Evolutionary conservation across 768 basidiomycete species (phyloP).

Genomic region (Coprinellus micaceus): DNA sequence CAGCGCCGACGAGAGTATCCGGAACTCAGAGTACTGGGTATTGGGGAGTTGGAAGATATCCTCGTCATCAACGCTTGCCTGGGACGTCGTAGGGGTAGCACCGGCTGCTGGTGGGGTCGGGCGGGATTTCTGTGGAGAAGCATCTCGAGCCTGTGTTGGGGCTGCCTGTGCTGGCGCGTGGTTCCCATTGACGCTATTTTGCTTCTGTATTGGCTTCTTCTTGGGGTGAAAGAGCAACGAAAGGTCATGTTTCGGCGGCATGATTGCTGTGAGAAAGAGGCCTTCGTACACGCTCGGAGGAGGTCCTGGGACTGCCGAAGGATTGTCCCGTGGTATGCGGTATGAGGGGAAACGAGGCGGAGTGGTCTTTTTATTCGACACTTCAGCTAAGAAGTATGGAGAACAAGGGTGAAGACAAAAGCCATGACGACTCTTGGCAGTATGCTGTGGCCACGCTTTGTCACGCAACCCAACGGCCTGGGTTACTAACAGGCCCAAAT

Average conservation of each 20-base stretch:
- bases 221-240: constrained; percentile 66
- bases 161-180: constrained; percentile 16
- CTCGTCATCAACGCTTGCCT: constrained; percentile 16
- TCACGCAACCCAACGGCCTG: background rate
- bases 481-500: background rate
- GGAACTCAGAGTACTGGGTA: constrained; percentile 70
- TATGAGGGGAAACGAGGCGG: background rate
- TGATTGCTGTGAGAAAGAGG: constrained; percentile 17
- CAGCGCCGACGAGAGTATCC: constrained; percentile 72
- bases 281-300: too few species aligned
- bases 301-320: too few species aligned
- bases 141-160: constrained; percentile 22
- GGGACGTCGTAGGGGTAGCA: constrained; percentile 30
- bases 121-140: constrained; percentile 37
- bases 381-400: constrained; percentile 8
- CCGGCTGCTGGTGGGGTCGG: constrained; percentile 36
- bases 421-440: background rate
- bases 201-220: constrained; percentile 44
- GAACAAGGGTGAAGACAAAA: constrained; percentile 1
- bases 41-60: constrained; percentile 62
- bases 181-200: background rate
- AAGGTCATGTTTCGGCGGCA: constrained; percentile 42
- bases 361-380: background rate
- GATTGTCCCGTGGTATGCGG: too few species aligned
- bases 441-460: background rate